Conservation (phyloP, 306 rosid genomes). For the Crataegus laevigata region DNA sequence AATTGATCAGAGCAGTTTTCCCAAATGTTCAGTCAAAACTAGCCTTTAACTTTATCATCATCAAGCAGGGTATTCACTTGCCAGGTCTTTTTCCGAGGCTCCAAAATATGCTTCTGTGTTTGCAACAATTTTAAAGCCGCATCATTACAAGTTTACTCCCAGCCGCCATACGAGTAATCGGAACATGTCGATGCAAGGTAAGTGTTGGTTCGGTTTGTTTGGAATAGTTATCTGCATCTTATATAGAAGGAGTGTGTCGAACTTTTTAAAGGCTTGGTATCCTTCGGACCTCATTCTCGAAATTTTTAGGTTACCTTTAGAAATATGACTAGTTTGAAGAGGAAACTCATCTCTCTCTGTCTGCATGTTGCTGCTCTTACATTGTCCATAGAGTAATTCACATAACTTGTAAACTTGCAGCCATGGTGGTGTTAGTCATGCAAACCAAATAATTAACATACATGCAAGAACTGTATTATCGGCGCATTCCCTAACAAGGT, state of each 20-base stretch:
- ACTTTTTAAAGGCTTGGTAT: not conserved
- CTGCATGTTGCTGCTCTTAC: not conserved
- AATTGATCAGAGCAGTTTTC: not conserved
- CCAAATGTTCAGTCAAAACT: not conserved
- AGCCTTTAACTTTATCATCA: not conserved
- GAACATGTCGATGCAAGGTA: conserved; percentile 81
- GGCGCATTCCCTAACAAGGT: not conserved
- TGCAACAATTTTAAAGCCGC: conserved; percentile 67
- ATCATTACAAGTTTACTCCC: conserved; percentile 23
- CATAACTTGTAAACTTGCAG: not conserved
- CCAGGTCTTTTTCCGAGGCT: conserved; percentile 97
- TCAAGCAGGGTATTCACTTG: conserved; percentile 84
- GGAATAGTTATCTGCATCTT: not conserved
- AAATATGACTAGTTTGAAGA: not conserved
- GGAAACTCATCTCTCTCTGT: not conserved
- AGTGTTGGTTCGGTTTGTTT: not conserved
- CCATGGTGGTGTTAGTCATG: not conserved
- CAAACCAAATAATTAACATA: not conserved
- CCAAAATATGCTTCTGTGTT: conserved; percentile 83
- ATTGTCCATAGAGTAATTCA: not conserved
- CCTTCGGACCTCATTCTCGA: not conserved
- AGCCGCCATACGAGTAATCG: conserved; percentile 25
- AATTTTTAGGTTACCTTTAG: not conserved
- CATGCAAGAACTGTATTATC: not conserved
- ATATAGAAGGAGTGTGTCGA: not conserved